Percentiles rank a stretch among this genome's conserved stretches.
Conservation (phyloP, 108 stramenopile species). For the Cyclostephanos invisitatus region DNA sequence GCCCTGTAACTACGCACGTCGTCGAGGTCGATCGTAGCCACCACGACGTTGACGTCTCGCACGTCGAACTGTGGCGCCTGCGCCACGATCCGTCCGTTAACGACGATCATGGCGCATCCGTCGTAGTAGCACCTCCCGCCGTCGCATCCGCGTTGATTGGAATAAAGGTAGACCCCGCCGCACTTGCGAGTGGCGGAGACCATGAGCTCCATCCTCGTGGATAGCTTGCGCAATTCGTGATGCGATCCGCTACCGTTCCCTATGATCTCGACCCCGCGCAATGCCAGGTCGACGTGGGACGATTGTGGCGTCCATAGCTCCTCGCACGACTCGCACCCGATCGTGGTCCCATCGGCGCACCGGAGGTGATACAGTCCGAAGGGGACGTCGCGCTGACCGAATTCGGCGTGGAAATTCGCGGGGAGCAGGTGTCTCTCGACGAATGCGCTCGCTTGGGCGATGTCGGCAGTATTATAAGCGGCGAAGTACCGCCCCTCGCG, state of each 20-base stretch:
- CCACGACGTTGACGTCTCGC: constrained; percentile 89
- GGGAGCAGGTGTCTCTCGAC: constrained; percentile 53
- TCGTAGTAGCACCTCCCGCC: constrained; percentile 95
- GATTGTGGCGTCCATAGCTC: constrained; percentile 95
- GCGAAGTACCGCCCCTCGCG: constrained; percentile 96
- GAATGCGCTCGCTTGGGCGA: neutral
- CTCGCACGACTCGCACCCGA: constrained; percentile 97
- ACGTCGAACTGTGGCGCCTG: constrained; percentile 94
- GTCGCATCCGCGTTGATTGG: constrained; percentile 97
- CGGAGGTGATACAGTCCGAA: constrained; percentile 74
- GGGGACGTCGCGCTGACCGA: constrained; percentile 61
- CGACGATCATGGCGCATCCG: constrained; percentile 93
- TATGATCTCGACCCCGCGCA: constrained; percentile 95
- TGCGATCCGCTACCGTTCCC: constrained; percentile 97
- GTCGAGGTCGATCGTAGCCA: constrained; percentile 94
- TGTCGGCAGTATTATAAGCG: constrained; percentile 55
- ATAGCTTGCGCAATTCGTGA: constrained; percentile 92
- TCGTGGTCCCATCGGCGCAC: constrained; percentile 62
- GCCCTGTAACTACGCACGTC: constrained; percentile 93
- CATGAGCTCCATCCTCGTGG: constrained; percentile 88
- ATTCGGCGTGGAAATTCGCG: constrained; percentile 39
- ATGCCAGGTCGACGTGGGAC: constrained; percentile 89
- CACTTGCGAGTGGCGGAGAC: constrained; percentile 87
- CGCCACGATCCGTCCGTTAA: constrained; percentile 91
- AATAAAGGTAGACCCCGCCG: constrained; percentile 97